Evolutionary conservation across 2,329 filamentous ascomycete genomes (phyloP).

Genomic region (Alternaria novae-zelandiae): DNA sequence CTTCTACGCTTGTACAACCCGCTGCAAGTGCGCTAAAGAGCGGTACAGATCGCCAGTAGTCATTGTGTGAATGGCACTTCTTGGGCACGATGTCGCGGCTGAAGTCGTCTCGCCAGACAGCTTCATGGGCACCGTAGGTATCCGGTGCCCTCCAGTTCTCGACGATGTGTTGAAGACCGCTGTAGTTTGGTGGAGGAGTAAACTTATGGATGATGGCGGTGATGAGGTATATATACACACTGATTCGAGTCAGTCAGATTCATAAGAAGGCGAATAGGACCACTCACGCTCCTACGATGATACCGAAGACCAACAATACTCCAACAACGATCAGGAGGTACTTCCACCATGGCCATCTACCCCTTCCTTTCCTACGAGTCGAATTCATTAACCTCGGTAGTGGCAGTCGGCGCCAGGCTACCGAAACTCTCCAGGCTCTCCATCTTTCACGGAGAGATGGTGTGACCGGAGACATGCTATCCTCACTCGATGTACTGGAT

Average conservation of each 20-base stretch:
- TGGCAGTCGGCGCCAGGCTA: too few relatives aligned
- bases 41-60: slow-evolving; percentile 51
- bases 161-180: slow-evolving; percentile 34
- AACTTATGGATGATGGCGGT: slow-evolving; percentile 26
- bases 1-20: slow-evolving; percentile 45
- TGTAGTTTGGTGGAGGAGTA: slow-evolving; percentile 23
- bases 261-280: neutral
- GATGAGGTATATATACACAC: slow-evolving; percentile 34
- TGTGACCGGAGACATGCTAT: too few relatives aligned
- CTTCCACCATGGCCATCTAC: too few relatives aligned
- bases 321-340: slow-evolving; percentile 6
- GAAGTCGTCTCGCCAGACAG: slow-evolving; percentile 47
- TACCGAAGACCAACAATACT: slow-evolving; percentile 19
- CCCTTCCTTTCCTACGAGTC: too few relatives aligned
- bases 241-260: slow-evolving; percentile 14
- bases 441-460: too few relatives aligned
- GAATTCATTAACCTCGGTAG: too few relatives aligned
- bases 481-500: too few relatives aligned
- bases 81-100: slow-evolving; percentile 48
- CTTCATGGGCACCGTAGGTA: slow-evolving; percentile 21
- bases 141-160: slow-evolving; percentile 35
- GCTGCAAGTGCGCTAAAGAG: slow-evolving; percentile 49
- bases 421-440: too few relatives aligned
- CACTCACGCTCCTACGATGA: slow-evolving; percentile 26
- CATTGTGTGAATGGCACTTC: slow-evolving; percentile 52